A percentile compares a stretch with the other conserved stretches of the same genome.
Evolutionary conservation across 345 rosid genomes (phyloP).

Genomic region (Theobroma cacao): DNA sequence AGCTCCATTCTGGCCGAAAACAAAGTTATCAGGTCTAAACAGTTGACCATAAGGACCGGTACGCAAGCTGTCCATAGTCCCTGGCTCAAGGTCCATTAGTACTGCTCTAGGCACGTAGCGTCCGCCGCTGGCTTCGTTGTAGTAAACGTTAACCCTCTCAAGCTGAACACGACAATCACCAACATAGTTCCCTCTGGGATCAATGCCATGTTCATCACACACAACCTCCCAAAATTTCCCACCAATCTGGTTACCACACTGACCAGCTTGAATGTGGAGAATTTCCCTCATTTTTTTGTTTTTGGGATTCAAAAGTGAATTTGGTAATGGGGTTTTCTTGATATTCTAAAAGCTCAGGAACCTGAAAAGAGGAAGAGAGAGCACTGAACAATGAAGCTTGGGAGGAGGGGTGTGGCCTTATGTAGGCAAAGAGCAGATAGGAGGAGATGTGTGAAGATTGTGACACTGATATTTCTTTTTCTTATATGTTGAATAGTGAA

Average conservation of each 20-base stretch:
- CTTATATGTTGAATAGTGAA: neutral
- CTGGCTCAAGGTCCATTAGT: conserved; percentile 41
- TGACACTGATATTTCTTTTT: conserved; percentile 16
- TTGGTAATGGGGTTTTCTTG: neutral
- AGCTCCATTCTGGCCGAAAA: conserved; percentile 34
- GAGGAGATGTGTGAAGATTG: neutral
- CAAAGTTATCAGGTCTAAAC: conserved; percentile 67
- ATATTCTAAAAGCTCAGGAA: conserved; percentile 27
- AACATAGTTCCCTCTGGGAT: conserved; percentile 21
- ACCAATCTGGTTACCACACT: conserved; percentile 41
- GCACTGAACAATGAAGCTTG: conserved; percentile 10
- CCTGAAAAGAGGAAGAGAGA: neutral
- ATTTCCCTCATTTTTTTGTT: conserved; percentile 31
- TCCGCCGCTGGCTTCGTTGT: conserved; percentile 26
- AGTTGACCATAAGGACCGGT: conserved; percentile 57
- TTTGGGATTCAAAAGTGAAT: conserved; percentile 7
- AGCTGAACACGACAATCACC: conserved; percentile 24
- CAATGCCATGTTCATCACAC: conserved; percentile 39
- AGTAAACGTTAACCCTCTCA: conserved; percentile 30
- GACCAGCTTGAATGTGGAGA: conserved; percentile 42
- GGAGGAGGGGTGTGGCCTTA: conserved; percentile 7
- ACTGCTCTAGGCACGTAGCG: conserved; percentile 34
- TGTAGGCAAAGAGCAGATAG: conserved; percentile 7
- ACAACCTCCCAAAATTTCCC: conserved; percentile 39
- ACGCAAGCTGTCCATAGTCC: conserved; percentile 33